These are phyloP conservation scores for Anthracocystis panici-leucophaei DNA, from an alignment of 1,284 basidiomycete species.

Conservation along the genomic window DNA sequence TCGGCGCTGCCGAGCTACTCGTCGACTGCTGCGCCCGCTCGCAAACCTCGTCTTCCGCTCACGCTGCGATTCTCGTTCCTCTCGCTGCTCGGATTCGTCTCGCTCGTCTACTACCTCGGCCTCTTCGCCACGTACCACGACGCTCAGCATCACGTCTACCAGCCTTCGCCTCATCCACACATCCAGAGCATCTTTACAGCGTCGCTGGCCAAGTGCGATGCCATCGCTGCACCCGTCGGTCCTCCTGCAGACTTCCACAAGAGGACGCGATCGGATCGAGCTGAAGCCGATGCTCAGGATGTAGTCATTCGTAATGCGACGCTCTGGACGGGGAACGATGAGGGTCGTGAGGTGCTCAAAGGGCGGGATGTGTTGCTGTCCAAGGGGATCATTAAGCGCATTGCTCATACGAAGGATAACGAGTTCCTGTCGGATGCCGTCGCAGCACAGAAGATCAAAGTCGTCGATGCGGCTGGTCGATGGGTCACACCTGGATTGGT, in stretches of 20 bases:
- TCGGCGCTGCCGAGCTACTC: constrained; percentile 31
- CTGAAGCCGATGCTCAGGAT: constrained; percentile 74
- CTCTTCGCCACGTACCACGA: constrained; percentile 20
- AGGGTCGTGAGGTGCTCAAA: constrained; percentile 76
- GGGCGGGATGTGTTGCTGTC: constrained; percentile 72
- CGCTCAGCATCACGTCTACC: constrained; percentile 36
- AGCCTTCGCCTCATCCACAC: constrained; percentile 40
- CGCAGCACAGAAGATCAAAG: constrained; percentile 3
- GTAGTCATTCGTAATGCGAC: constrained; percentile 82
- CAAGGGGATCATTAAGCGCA: constrained; percentile 71
- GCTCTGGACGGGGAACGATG: constrained; percentile 81
- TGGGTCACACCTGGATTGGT: constrained; percentile 73
- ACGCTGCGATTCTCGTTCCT: constrained; percentile 26
- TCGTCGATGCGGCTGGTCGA: constrained; percentile 51
- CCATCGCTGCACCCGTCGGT: constrained; percentile 54
- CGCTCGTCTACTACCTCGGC: constrained; percentile 34
- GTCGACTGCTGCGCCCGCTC: constrained; percentile 5
- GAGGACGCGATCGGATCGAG: constrained; percentile 79
- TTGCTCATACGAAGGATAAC: constrained; percentile 44
- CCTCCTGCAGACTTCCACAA: constrained; percentile 74
- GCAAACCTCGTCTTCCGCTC: constrained; percentile 19
- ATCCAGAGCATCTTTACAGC: constrained; percentile 30
- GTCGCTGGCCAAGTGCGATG: constrained; percentile 45
- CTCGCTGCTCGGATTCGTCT: constrained; percentile 25
- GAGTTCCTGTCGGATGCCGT: not conserved